Base-by-base conservation (phyloP, 331 rosid genomes). In the Rosa hybrid region DNA sequence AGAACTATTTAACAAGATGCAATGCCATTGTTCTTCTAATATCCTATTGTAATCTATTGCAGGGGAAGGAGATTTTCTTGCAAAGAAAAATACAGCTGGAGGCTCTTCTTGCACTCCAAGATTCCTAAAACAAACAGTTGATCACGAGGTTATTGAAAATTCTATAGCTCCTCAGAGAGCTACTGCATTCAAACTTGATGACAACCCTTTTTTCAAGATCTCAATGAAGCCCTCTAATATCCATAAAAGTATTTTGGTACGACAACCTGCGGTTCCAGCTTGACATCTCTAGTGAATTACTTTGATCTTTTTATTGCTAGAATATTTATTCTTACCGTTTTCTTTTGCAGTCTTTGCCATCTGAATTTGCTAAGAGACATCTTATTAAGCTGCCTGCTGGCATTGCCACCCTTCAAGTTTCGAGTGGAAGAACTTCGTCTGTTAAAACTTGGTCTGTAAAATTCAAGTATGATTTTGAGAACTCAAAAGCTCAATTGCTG, bases 341-440 rank as follows among this genome's bases (percentile, higher is more conserved):
- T 0, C 39, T 11, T 25, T 68, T 57, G 18, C 46, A 12, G 68
- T 53, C 34, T 72, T 0, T 84, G 38, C 87, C 84, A 25, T 7
- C 5, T 1, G 21, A 50, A 0, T 84, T 86, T 79, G 39, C 69
- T 0, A 3, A 23, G 44, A 67, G 21, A 42, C 62, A 76, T 38
- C 49, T 81, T 38, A 16, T 3, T 1, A 45, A 48, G 39, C 44
- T 63, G 2, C 6, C 51, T n/a, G 68, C 11, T 3, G 75, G 80
- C 9, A 27, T 48, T 8, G 79, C 45, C 50, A 7, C 44, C 12
- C 63, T 86, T 57, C 38, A 18, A 60, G 56, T 64, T 67, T 7
- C 80, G 0, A 57, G 73, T 11, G 75, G 86, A 60, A 79, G 60
- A 72, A 62, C 72, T 12, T 85, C 77, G 81, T 12, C 30, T 49